Percentiles rank a stretch among this genome's conserved stretches.
Conservation (phyloP, 2,329 filamentous ascomycete species). For the Pseudocercospora macadamiae region DNA sequence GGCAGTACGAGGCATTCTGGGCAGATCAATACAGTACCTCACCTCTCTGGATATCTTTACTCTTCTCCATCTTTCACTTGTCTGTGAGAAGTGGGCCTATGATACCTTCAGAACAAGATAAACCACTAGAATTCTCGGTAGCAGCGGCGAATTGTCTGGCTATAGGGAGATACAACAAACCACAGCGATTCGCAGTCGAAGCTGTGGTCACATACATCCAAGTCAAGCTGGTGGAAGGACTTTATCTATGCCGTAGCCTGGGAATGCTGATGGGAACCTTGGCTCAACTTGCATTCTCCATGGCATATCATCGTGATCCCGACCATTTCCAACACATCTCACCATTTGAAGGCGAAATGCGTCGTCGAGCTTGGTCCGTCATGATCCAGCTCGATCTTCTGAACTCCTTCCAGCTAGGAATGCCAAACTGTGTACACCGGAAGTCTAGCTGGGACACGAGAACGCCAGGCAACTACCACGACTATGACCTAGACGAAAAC, state of each 20-base stretch:
- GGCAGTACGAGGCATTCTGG: constrained; percentile 51
- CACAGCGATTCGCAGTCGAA: constrained; percentile 19
- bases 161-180: constrained; percentile 14
- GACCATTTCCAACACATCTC: constrained; percentile 22
- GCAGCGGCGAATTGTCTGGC: constrained; percentile 19
- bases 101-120: not conserved
- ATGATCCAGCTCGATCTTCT: constrained; percentile 47
- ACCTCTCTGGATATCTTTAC: constrained; percentile 49
- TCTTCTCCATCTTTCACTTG: constrained; percentile 42
- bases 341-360: constrained; percentile 47
- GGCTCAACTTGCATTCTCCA: constrained; percentile 22
- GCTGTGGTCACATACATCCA: constrained; percentile 15
- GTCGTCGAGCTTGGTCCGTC: constrained; percentile 46
- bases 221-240: constrained; percentile 16
- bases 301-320: constrained; percentile 50
- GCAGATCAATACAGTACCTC: constrained; percentile 40
- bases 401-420: constrained; percentile 48
- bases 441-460: constrained; percentile 43
- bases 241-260: constrained; percentile 14
- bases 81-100: constrained; percentile 12
- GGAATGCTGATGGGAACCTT: constrained; percentile 15
- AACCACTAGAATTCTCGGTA: constrained; percentile 7
- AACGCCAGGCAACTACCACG: constrained; percentile 46
- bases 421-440: constrained; percentile 49
- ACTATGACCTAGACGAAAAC: constrained; percentile 44